These are phyloP conservation scores for Galerina sulciceps DNA, from an alignment of 768 basidiomycete genomes.

Conservation along the genomic window DNA sequence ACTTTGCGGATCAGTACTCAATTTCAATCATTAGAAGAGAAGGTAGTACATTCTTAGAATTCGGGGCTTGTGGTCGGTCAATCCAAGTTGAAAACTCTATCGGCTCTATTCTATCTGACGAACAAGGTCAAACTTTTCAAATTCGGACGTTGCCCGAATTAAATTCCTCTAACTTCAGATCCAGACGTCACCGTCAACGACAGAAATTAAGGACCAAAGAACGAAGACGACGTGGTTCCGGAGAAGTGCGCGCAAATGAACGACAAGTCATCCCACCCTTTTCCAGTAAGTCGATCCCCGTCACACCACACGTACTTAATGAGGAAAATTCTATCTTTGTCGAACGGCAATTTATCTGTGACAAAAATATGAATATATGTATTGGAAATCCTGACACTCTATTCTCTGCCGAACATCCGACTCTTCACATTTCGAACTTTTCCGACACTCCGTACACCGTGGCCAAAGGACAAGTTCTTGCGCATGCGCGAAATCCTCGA, in stretches of 20 bases:
- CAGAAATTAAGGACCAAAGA: neutral
- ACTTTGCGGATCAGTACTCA: conserved; percentile 35
- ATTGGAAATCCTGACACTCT: conserved; percentile 20
- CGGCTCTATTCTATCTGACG: neutral
- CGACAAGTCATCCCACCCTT: conserved; percentile 15
- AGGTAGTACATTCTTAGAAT: neutral
- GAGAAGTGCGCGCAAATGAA: neutral
- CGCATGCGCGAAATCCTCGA: conserved; percentile 7
- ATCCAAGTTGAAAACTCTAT: conserved; percentile 5
- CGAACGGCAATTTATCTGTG: conserved; percentile 7
- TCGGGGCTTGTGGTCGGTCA: conserved; percentile 7
- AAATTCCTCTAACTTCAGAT: neutral
- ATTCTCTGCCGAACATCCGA: neutral
- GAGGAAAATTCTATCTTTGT: conserved; percentile 8
- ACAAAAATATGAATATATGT: conserved; percentile 6
- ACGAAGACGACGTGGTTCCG: neutral
- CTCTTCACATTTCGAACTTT: conserved; percentile 10
- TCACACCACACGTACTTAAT: neutral
- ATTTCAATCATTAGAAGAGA: conserved; percentile 28
- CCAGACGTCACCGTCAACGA: neutral
- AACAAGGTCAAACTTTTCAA: conserved; percentile 7
- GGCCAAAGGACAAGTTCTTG: conserved; percentile 16
- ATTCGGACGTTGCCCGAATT: conserved; percentile 1
- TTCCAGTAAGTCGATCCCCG: conserved; percentile 9
- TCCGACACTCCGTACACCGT: conserved; percentile 11